Base-by-base conservation (phyloP, 495 filamentous ascomycete genomes). In the Pseudoneurospora amorphoporcata region DNA sequence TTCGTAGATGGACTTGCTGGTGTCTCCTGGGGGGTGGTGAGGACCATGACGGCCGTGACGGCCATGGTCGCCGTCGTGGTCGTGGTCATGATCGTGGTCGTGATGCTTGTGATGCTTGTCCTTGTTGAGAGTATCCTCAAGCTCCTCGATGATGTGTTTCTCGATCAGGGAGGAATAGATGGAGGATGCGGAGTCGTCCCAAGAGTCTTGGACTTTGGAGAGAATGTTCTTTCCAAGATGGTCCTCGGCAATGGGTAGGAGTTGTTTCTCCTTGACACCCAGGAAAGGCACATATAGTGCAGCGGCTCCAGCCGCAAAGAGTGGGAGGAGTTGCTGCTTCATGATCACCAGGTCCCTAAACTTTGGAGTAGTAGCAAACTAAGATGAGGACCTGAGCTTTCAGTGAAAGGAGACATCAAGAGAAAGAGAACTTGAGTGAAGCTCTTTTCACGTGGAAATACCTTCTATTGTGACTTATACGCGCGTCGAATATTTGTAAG, bases 1-100 rank as follows among this genome's bases (percentile, higher is more conserved):
- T 73, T 97, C 83, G 81, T 92, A 97, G 69, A 96, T 84, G 39
- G 92, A 96, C 77, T 94, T 91, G n/a, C 85, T 80, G 69, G 39
- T 70, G 74, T 76, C 75, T 72, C 75, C 74, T 53, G 75, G 81
- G 41, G 81, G 82, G 5, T 74, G 75, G 61, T 42, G 73, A 43
- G 71, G 71, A 43, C 73, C 73, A 47, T 74, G 73, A 12, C 68
- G 29, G 41, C 47, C 71, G 39, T 72, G 35, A 19, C 61, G 43
- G 41, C 37, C 69, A 29, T 69, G 23, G n/a, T 38, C 68, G 12
- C 37, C 32, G 69, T 69, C 65, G 14, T 58, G 71, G 10, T 43
- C 40, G 4, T 71, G 19, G 38, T 74, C 70, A 9, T 40, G 42
- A 1, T 69, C 73, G 38, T 70, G 19, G 38, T 83, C 78, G 37